Evolutionary conservation across 805 yeast genomes (phyloP).

Genomic region (Wickerhamiella spandovensis): DNA sequence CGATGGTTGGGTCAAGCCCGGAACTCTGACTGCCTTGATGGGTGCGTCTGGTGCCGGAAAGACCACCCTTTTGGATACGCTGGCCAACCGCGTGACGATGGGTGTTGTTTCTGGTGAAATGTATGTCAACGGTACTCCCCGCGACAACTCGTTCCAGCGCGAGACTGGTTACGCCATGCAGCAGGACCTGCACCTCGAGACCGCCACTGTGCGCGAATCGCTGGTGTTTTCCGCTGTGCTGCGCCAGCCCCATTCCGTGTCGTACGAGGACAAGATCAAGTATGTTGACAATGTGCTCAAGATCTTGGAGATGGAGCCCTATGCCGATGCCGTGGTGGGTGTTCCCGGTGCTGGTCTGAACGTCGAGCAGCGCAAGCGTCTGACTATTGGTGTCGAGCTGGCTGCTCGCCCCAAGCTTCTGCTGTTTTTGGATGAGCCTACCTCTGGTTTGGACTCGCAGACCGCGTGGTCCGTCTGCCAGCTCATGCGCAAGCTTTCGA

Average conservation of each 20-base stretch:
- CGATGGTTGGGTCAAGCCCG: conserved; percentile 68
- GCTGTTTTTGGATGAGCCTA: conserved; percentile 56
- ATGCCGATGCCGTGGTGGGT: conserved; percentile 70
- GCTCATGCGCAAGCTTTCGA: conserved; percentile 52
- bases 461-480: conserved; percentile 60
- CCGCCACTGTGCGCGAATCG: conserved; percentile 64
- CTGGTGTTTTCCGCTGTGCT: conserved; percentile 56
- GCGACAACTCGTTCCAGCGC: conserved; percentile 57
- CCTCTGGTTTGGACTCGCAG: conserved; percentile 53
- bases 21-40: conserved; percentile 70
- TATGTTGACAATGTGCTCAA: conserved; percentile 59
- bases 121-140: conserved; percentile 54
- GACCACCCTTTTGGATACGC: conserved; percentile 59
- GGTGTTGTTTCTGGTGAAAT: conserved; percentile 64
- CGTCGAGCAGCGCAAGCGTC: conserved; percentile 54
- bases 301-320: conserved; percentile 52
- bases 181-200: conserved; percentile 60
- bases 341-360: conserved; percentile 58
- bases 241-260: conserved; percentile 48
- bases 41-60: conserved; percentile 86
- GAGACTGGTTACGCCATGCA: conserved; percentile 74
- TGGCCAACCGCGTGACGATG: conserved; percentile 55
- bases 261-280: conserved; percentile 44
- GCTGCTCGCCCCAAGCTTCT: conserved; percentile 55
- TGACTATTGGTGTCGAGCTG: conserved; percentile 59